Percentiles rank a stretch among this genome's conserved stretches.
Conservation (phyloP, 78 protist species). For the Speleostelium caveatum region DNA sequence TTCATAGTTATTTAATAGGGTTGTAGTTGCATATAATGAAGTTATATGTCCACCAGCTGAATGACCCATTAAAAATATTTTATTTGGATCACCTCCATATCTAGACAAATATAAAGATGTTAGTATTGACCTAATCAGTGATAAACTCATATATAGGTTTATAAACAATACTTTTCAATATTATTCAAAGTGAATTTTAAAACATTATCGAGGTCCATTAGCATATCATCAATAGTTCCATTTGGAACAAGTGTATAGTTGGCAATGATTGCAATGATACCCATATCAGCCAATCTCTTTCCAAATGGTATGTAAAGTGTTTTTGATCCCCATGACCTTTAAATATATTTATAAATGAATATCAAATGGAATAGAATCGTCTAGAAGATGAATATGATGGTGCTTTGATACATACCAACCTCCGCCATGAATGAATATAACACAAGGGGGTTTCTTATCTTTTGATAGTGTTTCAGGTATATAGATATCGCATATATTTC, state of each 20-base stretch:
- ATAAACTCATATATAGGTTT: too few relatives aligned
- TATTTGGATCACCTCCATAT: background rate
- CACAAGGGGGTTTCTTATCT: background rate
- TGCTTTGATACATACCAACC: conserved; percentile 24
- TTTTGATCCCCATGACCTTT: conserved; percentile 1
- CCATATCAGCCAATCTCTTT: conserved; percentile 24
- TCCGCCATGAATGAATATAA: conserved; percentile 64
- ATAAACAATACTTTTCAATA: conserved; percentile 40
- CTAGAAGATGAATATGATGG: background rate
- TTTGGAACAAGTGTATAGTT: conserved; percentile 56
- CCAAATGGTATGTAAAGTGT: conserved; percentile 57
- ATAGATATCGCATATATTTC: conserved; percentile 53
- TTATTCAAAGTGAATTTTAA: conserved; percentile 14
- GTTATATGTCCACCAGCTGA: conserved; percentile 73
- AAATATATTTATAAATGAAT: background rate
- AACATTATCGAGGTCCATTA: conserved; percentile 9
- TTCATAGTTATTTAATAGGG: too few relatives aligned
- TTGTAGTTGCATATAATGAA: background rate
- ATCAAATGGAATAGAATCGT: background rate
- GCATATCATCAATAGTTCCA: conserved; percentile 34
- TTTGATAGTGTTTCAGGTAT: background rate
- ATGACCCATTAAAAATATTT: conserved; percentile 41
- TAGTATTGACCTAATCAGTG: background rate
- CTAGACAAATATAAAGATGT: too few relatives aligned
- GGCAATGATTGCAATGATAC: conserved; percentile 19